Base-by-base conservation (phyloP, 2,329 filamentous ascomycete species). In the Aureobasidium uvarum region DNA sequence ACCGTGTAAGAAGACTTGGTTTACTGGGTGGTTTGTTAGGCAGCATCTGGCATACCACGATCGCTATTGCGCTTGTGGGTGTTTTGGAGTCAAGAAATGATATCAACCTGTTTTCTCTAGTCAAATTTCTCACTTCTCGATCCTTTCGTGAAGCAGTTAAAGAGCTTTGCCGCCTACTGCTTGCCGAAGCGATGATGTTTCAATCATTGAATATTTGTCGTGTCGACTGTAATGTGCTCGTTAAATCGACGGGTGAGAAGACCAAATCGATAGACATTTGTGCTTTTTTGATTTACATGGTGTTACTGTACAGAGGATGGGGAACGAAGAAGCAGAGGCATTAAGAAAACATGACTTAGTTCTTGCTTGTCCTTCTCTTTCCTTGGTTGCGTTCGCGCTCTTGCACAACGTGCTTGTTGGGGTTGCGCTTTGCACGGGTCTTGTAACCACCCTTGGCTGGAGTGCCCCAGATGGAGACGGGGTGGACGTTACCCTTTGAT, bases 401-500 rank as follows among this genome's bases (percentile, higher is more conserved):
- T 69, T 89, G 86, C 55, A 98, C 92, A 69, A 99, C 90, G 81
- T 89, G 93, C 76, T 90, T 95, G 83, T 98, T 97, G 79, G 89
- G 80, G 77, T 97, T 97, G 79, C 88, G 85, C 82, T 90, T 96
- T 72, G 87, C 86, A 70, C 94, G 86, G 54, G 94, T 97, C 85
- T 97, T 98, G 86, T 89, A 96, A 69, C 90, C 90, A 77, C 88
- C 87, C 84, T 94, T 94, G 78, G 90, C 85, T 77, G 92, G 94
- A 75, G 87, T 89, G 76, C 96, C 95, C 95, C 96, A 99, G 66
- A 95, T 95, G 80, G 92, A 96, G 72, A 95, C 92, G 39, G 96
- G 95, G 75, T 96, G 85, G 68, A 93, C 87, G 76, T 97, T 96
- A 86, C 95, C 92, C 91, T 99, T 99, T 66, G 92, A 97, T 82